Base-by-base conservation (phyloP, 805 yeast genomes). In the Cyberlindnera misumaiensis region DNA sequence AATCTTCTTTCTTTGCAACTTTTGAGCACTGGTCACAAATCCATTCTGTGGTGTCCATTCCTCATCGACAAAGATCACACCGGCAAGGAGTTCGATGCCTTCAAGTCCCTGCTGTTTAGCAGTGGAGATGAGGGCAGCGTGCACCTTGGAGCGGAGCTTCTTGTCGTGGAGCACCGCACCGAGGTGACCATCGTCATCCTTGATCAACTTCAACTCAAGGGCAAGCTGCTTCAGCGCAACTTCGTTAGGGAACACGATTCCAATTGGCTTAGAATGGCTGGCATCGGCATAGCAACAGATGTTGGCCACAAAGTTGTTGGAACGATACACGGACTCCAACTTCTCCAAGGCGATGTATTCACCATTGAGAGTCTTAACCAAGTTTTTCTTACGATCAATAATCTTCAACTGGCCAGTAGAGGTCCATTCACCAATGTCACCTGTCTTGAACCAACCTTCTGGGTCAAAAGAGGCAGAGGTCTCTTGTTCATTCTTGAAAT, bases 21-120 rank as follows among this genome's bases (percentile, higher is more conserved):
- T 93, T 65, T 89, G 97, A 18, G 98, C 98, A 42, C 94, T 80
- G 12, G 97, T 88, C 41, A 90, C 94, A 49, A 68, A 86, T 1
- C 96, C 97, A 58, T 78, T 85, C 63, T 87, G 93, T 31, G 98
- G 97, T 30, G 97, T 93, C 97, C 98, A 93, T 68, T 93, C 98
- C 37, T 79, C 90, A 48, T 85, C 89, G 41, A 79, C 72, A 43
- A 93, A 61, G 11, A 83, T 87, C 44, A 83, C 71, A 49, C 89
- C 95, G 47, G 76, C 77, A 41, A 93, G 58, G 47, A 90, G 68
- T 65, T 93, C 97, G 49, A 87, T 89, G 43, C 96, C 95, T 35
- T 63, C 68, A 48, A 93, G 74, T 9, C 95, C 96, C 59, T 81
- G 89, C 14, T 74, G 51, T 62, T 75, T 80, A 51, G 88, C 98